A percentile compares a stretch with the other conserved stretches of the same genome.
phyloP scores from a whole-genome alignment of 1,139 yeast genomes.

The Saccharomycopsis hybrid region DNA sequence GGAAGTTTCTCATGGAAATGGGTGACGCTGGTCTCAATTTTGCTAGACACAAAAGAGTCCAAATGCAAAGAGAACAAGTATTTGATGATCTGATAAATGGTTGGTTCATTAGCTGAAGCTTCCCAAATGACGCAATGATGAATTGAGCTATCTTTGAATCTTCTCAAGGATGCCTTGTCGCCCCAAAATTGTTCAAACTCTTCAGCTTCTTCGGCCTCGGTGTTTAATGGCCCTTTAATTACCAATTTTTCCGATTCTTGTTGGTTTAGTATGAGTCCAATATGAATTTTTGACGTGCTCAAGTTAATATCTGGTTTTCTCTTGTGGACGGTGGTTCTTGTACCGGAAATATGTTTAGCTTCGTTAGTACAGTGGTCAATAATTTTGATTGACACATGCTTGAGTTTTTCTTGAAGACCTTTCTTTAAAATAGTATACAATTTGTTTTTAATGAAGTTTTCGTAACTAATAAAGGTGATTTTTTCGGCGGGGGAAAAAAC shows the following conservation, averaged over 20 bases:
- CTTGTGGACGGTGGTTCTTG: conserved; percentile 41
- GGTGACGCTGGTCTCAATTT: conserved; percentile 36
- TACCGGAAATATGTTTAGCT: conserved; percentile 18
- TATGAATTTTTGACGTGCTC: conserved; percentile 28
- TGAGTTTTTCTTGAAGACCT: conserved; percentile 65
- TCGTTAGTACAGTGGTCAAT: conserved; percentile 28
- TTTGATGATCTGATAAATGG: conserved; percentile 59
- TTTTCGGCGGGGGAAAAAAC: conserved; percentile 65
- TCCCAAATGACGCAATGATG: conserved; percentile 87
- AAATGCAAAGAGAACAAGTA: conserved; percentile 62
- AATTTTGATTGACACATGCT: conserved; percentile 37
- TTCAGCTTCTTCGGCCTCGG: conserved; percentile 49
- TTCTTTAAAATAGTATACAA: conserved; percentile 50
- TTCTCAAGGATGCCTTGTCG: conserved; percentile 69
- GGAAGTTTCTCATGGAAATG: conserved; percentile 50
- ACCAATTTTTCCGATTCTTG: conserved; percentile 73
- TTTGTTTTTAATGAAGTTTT: conserved; percentile 56
- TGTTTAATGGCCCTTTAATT: conserved; percentile 69
- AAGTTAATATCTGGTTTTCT: conserved; percentile 40
- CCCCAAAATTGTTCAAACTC: conserved; percentile 90
- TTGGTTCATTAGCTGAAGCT: conserved; percentile 48
- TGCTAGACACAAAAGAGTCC: conserved; percentile 38
- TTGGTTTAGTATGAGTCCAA: conserved; percentile 70
- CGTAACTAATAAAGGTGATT: conserved; percentile 65
- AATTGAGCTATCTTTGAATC: conserved; percentile 86